A percentile compares a stretch with the other conserved stretches of the same genome.
Evolutionary conservation across 148 eudicot genomes (phyloP).

Genomic region (Silene latifolia): DNA sequence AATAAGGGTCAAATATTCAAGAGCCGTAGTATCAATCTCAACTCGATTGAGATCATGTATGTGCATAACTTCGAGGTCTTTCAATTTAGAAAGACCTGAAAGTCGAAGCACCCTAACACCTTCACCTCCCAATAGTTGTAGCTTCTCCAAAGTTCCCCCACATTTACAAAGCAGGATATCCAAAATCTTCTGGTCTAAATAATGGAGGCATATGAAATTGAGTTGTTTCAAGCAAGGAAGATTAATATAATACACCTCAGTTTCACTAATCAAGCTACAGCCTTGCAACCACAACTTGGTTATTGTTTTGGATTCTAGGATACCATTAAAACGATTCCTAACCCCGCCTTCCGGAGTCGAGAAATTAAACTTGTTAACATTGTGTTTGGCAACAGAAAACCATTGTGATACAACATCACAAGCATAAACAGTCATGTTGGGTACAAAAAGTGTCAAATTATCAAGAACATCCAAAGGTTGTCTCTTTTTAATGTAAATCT

Average conservation of each 20-base stretch:
- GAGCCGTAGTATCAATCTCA: neutral
- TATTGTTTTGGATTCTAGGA: neutral
- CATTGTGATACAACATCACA: neutral
- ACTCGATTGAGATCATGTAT: neutral
- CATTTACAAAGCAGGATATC: neutral
- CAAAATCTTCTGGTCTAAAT: neutral
- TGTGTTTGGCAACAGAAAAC: neutral
- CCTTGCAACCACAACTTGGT: neutral
- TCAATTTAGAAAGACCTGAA: too few relatives aligned
- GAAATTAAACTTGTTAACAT: neutral
- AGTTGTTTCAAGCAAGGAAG: slow-evolving; percentile 11
- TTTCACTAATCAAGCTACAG: neutral
- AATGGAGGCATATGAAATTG: neutral
- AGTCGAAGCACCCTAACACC: neutral
- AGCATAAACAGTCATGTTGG: neutral
- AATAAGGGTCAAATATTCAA: neutral
- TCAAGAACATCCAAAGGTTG: neutral
- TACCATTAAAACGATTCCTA: too few relatives aligned
- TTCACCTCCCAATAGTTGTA: neutral
- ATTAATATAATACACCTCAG: too few relatives aligned
- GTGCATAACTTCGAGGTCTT: neutral
- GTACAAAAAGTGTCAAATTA: neutral
- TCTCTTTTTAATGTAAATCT: neutral
- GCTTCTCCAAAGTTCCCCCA: neutral
- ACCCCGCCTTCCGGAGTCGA: neutral